Conservation (phyloP, 2,329 filamentous ascomycete genomes). For the Fusarium abutilonis region DNA sequence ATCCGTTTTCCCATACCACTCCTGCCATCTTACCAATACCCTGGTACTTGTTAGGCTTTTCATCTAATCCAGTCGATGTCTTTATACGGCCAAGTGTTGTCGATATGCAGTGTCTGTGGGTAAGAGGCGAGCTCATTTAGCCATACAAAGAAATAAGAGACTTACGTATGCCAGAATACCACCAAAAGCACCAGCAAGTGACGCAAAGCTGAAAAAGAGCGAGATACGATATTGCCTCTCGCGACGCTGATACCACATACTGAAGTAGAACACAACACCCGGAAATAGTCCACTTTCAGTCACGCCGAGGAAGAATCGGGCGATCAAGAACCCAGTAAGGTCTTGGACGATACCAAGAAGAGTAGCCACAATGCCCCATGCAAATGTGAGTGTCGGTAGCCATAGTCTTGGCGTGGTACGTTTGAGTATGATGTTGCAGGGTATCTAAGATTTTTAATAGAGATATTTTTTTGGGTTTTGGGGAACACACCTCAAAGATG, state of each 20-base stretch:
- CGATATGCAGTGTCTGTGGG: too few species aligned
- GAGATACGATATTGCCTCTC: constrained; percentile 66
- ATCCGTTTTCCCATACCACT: constrained; percentile 62
- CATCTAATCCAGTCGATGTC: accelerated
- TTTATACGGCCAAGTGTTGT: too few species aligned
- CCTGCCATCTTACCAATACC: constrained; percentile 65
- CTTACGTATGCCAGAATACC: constrained; percentile 64
- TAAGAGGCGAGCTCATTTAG: too few species aligned
- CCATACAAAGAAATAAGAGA: neutral
- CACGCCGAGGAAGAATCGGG: constrained; percentile 66
- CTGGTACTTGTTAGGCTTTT: constrained; percentile 39
- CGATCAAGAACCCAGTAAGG: constrained; percentile 61
- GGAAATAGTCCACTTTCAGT: constrained; percentile 64
- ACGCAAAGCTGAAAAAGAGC: constrained; percentile 65
- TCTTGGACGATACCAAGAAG: constrained; percentile 59
- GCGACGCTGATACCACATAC: constrained; percentile 65
- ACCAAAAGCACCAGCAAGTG: constrained; percentile 65
- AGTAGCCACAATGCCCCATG: constrained; percentile 66
- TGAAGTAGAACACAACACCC: constrained; percentile 61
- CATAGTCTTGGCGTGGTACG: constrained; percentile 66
- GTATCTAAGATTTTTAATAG: constrained; percentile 54
- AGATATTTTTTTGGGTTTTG: accelerated
- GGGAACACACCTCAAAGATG: constrained; percentile 60
- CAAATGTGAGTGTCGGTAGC: constrained; percentile 66
- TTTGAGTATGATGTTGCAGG: constrained; percentile 71